These are phyloP conservation scores for Trichosporon faecale DNA, from an alignment of 1,284 basidiomycete genomes.

Conservation along the genomic window DNA sequence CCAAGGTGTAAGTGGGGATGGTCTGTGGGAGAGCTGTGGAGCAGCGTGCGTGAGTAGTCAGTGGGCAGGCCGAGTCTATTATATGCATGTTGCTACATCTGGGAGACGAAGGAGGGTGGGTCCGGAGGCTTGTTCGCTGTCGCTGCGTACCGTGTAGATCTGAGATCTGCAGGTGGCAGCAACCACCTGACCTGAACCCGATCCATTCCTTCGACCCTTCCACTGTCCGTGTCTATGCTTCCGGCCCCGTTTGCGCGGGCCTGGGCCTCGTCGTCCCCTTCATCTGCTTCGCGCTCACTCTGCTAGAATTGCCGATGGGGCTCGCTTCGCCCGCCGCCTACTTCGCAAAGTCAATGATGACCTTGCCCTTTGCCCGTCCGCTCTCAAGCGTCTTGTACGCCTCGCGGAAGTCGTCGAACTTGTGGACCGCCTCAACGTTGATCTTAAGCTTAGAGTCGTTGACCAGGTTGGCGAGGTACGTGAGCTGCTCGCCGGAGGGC, in stretches of 20 bases:
- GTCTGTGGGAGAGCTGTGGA: background rate
- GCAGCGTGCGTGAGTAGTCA: background rate
- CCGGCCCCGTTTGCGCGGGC: too few relatives aligned
- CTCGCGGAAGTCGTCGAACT: constrained; percentile 16
- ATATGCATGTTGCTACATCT: background rate
- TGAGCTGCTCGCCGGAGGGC: constrained; percentile 23
- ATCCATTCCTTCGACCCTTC: background rate
- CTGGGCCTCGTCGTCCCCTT: too few relatives aligned
- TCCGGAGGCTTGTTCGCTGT: background rate
- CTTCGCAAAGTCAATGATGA: constrained; percentile 12
- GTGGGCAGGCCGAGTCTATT: background rate
- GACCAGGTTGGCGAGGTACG: constrained; percentile 15
- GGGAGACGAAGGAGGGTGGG: background rate
- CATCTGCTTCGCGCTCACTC: background rate
- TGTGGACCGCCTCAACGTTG: constrained; percentile 20
- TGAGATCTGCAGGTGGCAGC: background rate
- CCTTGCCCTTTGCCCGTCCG: constrained; percentile 27
- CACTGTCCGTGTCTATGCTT: background rate
- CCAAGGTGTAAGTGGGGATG: too few relatives aligned
- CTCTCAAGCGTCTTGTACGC: constrained; percentile 25
- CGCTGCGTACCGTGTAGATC: background rate
- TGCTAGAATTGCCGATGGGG: too few relatives aligned
- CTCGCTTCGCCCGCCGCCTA: background rate
- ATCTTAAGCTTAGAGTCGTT: constrained; percentile 22
- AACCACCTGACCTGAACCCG: background rate